phyloP scores from a whole-genome alignment of 192 early-diverging fungal species.

The Umbelopsis sp. region DNA sequence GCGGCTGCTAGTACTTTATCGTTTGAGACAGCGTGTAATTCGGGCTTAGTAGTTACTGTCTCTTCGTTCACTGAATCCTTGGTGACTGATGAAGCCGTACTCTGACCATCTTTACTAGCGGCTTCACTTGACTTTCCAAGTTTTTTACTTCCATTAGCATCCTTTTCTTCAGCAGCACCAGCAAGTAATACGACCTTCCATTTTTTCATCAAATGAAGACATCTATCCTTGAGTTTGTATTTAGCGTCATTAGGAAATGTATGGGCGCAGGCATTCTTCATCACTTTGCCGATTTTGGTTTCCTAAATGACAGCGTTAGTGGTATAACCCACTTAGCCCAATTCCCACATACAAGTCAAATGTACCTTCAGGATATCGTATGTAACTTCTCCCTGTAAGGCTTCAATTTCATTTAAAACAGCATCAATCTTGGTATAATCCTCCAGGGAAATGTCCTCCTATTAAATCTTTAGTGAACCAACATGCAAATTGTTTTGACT shows the following conservation, averaged over 20 bases:
- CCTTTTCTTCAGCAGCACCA: slow-evolving; percentile 5
- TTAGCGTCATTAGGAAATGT: slow-evolving; percentile 28
- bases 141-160: not conserved
- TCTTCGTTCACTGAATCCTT: not conserved
- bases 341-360: not conserved
- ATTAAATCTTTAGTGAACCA: slow-evolving; percentile 1
- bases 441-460: slow-evolving; percentile 34
- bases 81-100: not conserved
- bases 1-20: not conserved
- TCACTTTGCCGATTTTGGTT: slow-evolving; percentile 42
- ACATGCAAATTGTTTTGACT: not conserved
- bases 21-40: not conserved
- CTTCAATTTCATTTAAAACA: slow-evolving; percentile 33
- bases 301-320: slow-evolving; percentile 21
- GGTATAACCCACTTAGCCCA: not conserved
- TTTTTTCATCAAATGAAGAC: slow-evolving; percentile 28
- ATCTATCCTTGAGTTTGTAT: slow-evolving; percentile 26
- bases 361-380: slow-evolving; percentile 32
- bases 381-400: slow-evolving; percentile 24
- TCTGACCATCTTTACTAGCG: not conserved
- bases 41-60: not conserved
- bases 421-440: slow-evolving; percentile 30
- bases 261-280: slow-evolving; percentile 32
- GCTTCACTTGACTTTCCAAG: not conserved
- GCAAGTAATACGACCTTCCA: slow-evolving; percentile 32